Percentiles rank a stretch among this genome's conserved stretches.
These are phyloP conservation scores for Xylaria palmicola DNA, from an alignment of 495 filamentous ascomycete genomes.

Conservation along the genomic window DNA sequence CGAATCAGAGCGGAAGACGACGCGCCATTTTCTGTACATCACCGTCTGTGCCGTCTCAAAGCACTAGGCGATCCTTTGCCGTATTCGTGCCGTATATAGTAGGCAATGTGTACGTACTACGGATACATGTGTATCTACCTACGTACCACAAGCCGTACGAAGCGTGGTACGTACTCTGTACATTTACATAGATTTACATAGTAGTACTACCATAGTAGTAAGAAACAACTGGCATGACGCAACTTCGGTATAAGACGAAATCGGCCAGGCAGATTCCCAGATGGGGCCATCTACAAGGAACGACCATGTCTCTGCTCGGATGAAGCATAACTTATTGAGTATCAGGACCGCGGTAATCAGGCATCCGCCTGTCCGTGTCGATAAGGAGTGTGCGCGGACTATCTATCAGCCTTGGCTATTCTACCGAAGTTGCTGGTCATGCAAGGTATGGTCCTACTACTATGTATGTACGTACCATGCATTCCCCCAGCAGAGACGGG, in stretches of 20 bases:
- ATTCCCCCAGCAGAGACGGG: slow-evolving; percentile 14
- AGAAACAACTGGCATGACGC: slow-evolving; percentile 9
- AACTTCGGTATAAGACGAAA: background rate
- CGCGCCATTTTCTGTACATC: slow-evolving; percentile 40
- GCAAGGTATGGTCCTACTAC: background rate
- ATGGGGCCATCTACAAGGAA: slow-evolving; percentile 10
- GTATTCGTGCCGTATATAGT: slow-evolving; percentile 13
- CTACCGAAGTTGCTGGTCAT: slow-evolving; percentile 13
- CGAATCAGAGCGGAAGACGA: slow-evolving; percentile 32
- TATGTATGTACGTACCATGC: slow-evolving; percentile 4
- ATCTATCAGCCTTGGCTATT: slow-evolving; percentile 15
- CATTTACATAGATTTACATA: background rate
- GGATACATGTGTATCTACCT: background rate
- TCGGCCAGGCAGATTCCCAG: background rate
- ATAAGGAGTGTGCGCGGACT: slow-evolving; percentile 4
- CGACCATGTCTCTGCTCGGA: slow-evolving; percentile 10
- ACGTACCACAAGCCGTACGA: background rate
- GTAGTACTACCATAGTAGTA: background rate
- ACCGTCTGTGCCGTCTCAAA: slow-evolving; percentile 33
- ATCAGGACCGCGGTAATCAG: background rate
- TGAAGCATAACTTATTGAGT: background rate
- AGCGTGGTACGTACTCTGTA: background rate
- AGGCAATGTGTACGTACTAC: no score
- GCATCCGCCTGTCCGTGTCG: slow-evolving; percentile 6
- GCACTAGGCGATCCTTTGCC: slow-evolving; percentile 27